These are phyloP conservation scores for Heterobasidion parviporum DNA, from an alignment of 1,284 basidiomycete genomes.

Conservation along the genomic window DNA sequence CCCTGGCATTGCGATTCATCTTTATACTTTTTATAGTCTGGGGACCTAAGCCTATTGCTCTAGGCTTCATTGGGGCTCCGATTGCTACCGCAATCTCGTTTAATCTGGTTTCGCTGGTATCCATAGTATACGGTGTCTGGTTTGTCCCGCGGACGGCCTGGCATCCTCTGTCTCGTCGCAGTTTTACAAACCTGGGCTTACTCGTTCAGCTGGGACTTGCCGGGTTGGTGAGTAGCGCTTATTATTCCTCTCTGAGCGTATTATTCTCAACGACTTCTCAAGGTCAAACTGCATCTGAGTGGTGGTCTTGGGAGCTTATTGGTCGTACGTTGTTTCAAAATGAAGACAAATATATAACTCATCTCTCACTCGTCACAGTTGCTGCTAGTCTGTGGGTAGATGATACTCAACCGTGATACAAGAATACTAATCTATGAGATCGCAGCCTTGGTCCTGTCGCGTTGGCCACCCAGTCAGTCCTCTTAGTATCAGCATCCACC, in stretches of 20 bases:
- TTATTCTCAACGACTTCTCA: background rate
- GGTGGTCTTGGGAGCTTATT: conserved; percentile 89
- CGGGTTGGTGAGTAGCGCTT: conserved; percentile 47
- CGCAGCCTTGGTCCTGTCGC: conserved; percentile 47
- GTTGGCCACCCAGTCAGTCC: conserved; percentile 67
- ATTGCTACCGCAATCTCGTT: conserved; percentile 85
- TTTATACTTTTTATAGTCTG: conserved; percentile 47
- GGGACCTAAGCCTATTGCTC: conserved; percentile 68
- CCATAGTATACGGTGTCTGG: conserved; percentile 66
- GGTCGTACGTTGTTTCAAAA: conserved; percentile 30
- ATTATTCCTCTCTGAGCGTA: background rate
- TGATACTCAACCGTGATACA: background rate
- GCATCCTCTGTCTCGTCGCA: conserved; percentile 66
- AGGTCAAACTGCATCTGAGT: conserved; percentile 66
- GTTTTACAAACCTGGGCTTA: conserved; percentile 67
- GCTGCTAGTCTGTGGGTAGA: conserved; percentile 49
- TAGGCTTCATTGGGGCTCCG: conserved; percentile 93
- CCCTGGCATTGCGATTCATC: conserved; percentile 1
- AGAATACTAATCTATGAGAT: background rate
- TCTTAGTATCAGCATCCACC: conserved; percentile 67
- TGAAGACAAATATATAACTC: background rate
- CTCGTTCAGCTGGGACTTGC: conserved; percentile 71
- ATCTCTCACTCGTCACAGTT: conserved; percentile 23
- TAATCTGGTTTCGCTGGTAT: conserved; percentile 72
- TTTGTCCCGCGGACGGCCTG: conserved; percentile 76